A percentile compares a stretch with the other conserved stretches of the same genome.
Evolutionary conservation across 2,329 filamentous ascomycete genomes (phyloP).

Genomic region (Geosmithia flava): DNA sequence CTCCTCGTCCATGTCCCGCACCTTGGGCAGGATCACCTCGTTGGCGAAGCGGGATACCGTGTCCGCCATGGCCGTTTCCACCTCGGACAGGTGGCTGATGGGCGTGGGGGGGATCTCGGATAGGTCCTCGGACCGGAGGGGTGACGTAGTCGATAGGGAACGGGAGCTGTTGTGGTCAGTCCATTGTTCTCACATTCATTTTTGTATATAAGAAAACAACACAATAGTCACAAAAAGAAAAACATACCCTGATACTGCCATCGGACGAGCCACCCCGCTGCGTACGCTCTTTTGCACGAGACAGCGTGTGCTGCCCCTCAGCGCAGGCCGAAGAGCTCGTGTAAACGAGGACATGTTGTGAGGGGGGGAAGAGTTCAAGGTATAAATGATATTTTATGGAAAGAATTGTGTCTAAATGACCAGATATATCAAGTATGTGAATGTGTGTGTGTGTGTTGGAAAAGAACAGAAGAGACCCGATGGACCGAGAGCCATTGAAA

Average conservation of each 20-base stretch:
- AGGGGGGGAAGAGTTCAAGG: neutral
- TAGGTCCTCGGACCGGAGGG: slow-evolving; percentile 47
- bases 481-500: too few species aligned
- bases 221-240: neutral
- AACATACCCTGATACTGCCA: neutral
- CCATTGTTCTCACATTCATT: neutral
- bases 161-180: slow-evolving; percentile 18
- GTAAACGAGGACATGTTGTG: slow-evolving; percentile 27
- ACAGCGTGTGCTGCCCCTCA: slow-evolving; percentile 28
- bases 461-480: neutral
- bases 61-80: slow-evolving; percentile 80
- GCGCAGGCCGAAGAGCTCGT: slow-evolving; percentile 36
- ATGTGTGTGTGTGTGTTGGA: neutral
- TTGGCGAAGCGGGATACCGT: slow-evolving; percentile 82
- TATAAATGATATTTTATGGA: neutral
- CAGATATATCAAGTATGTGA: neutral
- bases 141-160: slow-evolving; percentile 47
- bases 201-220: too few species aligned
- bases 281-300: slow-evolving; percentile 17
- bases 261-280: slow-evolving; percentile 8
- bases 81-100: slow-evolving; percentile 85
- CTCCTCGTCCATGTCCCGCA: slow-evolving; percentile 93
- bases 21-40: slow-evolving; percentile 80
- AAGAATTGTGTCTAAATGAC: neutral
- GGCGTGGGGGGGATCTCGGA: slow-evolving; percentile 76